Percentiles rank a stretch among this genome's conserved stretches.
These are phyloP conservation scores for Eimeria nieschulzi DNA, from an alignment of 169 alveolate species.

Conservation along the genomic window DNA sequence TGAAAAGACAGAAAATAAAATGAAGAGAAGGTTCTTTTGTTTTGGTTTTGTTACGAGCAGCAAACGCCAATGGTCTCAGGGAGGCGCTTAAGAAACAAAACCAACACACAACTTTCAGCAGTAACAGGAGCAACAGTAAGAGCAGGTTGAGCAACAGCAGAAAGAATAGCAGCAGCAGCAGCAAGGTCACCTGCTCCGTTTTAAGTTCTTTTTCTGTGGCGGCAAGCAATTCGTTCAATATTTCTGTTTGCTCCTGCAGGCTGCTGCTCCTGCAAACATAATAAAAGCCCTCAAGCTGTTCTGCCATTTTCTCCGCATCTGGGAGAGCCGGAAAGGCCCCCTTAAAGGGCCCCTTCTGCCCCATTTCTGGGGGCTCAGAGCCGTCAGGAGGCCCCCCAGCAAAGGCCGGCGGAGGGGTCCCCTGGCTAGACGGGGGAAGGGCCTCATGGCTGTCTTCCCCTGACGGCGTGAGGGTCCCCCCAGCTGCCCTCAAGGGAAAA, in stretches of 20 bases:
- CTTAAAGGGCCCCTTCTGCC: too few relatives aligned
- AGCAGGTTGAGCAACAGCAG: not conserved
- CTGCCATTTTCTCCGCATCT: not conserved
- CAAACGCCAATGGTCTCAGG: not conserved
- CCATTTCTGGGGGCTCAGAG: too few relatives aligned
- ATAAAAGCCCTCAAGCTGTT: not conserved
- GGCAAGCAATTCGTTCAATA: not conserved
- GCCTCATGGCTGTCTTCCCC: too few relatives aligned
- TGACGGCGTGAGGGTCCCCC: too few relatives aligned
- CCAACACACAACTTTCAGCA: not conserved
- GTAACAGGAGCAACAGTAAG: not conserved
- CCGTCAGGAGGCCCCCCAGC: too few relatives aligned
- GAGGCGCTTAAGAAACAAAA: not conserved
- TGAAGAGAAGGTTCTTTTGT: not conserved
- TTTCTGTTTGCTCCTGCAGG: not conserved
- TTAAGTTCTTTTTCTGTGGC: not conserved
- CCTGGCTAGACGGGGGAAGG: too few relatives aligned
- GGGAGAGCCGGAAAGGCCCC: too few relatives aligned
- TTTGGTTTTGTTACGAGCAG: not conserved
- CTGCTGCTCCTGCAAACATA: not conserved
- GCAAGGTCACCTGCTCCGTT: not conserved
- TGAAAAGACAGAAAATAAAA: not conserved
- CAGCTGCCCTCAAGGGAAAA: not conserved
- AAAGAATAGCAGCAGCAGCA: not conserved
- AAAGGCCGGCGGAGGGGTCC: too few relatives aligned